These are phyloP conservation scores for Yamadazyma scolyti DNA, from an alignment of 805 yeast genomes.

Conservation along the genomic window DNA sequence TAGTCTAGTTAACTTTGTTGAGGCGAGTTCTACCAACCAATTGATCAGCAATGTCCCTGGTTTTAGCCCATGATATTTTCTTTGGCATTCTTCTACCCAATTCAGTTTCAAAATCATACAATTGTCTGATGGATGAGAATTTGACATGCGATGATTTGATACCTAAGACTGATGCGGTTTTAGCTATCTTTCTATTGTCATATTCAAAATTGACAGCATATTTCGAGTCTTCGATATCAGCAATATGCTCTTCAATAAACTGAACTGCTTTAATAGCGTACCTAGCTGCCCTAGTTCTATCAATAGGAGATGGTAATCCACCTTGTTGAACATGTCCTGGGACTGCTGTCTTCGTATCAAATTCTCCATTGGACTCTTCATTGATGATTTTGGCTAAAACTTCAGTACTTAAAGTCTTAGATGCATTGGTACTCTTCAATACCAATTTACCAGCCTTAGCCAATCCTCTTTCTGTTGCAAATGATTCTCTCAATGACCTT, in stretches of 20 bases:
- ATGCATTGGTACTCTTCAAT: slow-evolving; percentile 80
- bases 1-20: slow-evolving; percentile 3
- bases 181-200: slow-evolving; percentile 28
- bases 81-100: slow-evolving; percentile 82
- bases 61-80: slow-evolving; percentile 74
- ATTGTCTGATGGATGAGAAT: slow-evolving; percentile 67
- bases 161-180: slow-evolving; percentile 80
- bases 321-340: slow-evolving; percentile 99
- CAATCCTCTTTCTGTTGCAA: slow-evolving; percentile 71
- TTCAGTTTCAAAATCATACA: slow-evolving; percentile 88
- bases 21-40: slow-evolving; percentile 63
- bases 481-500: slow-evolving; percentile 61
- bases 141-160: slow-evolving; percentile 71
- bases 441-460: slow-evolving; percentile 82
- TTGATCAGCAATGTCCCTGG: slow-evolving; percentile 77
- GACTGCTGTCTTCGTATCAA: slow-evolving; percentile 90
- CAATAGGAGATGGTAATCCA: slow-evolving; percentile 91
- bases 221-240: slow-evolving; percentile 17
- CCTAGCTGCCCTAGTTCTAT: slow-evolving; percentile 84
- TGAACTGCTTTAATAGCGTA: slow-evolving; percentile 87
- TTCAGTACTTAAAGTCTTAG: slow-evolving; percentile 76
- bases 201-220: slow-evolving; percentile 28
- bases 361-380: slow-evolving; percentile 70
- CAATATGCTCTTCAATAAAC: slow-evolving; percentile 63
- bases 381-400: slow-evolving; percentile 79